Conservation (phyloP, 2,329 filamentous ascomycete species). For the Exophiala bonariae region DNA sequence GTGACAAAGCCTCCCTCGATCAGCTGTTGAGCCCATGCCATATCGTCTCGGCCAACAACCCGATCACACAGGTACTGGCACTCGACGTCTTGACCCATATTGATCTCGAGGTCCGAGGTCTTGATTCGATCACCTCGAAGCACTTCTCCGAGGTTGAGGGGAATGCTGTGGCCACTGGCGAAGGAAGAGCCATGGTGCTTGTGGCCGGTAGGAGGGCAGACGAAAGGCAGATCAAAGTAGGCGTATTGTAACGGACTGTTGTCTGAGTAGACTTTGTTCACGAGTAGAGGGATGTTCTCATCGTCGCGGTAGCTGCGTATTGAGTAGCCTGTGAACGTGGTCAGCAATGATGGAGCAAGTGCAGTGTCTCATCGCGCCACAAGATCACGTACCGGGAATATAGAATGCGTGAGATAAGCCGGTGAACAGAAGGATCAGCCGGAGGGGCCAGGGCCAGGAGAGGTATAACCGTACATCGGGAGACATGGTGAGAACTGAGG, state of each 20-base stretch:
- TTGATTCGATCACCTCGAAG: constrained; percentile 83
- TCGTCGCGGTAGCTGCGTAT: constrained; percentile 75
- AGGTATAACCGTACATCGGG: constrained; percentile 24
- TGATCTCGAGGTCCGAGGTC: constrained; percentile 78
- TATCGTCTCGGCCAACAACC: constrained; percentile 62
- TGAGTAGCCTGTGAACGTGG: constrained; percentile 66
- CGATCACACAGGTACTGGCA: constrained; percentile 72
- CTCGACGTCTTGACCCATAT: constrained; percentile 73
- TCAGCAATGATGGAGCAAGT: constrained; percentile 5
- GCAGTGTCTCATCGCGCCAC: background rate
- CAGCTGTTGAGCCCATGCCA: constrained; percentile 69
- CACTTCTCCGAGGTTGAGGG: constrained; percentile 83
- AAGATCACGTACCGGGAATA: constrained; percentile 68
- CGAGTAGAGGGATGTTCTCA: constrained; percentile 78
- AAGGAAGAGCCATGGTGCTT: constrained; percentile 66
- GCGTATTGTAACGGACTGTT: constrained; percentile 89
- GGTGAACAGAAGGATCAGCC: constrained; percentile 47
- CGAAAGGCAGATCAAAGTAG: constrained; percentile 84
- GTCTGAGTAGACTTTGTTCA: constrained; percentile 91
- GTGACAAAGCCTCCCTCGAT: constrained; percentile 80
- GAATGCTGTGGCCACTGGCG: constrained; percentile 73
- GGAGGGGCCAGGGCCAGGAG: constrained; percentile 37
- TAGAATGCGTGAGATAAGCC: constrained; percentile 70
- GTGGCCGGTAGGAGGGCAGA: constrained; percentile 74
- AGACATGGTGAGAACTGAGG: constrained; percentile 26